Evolutionary conservation across 140 eudicot genomes (phyloP).

Genomic region (Senecio squalidus): DNA sequence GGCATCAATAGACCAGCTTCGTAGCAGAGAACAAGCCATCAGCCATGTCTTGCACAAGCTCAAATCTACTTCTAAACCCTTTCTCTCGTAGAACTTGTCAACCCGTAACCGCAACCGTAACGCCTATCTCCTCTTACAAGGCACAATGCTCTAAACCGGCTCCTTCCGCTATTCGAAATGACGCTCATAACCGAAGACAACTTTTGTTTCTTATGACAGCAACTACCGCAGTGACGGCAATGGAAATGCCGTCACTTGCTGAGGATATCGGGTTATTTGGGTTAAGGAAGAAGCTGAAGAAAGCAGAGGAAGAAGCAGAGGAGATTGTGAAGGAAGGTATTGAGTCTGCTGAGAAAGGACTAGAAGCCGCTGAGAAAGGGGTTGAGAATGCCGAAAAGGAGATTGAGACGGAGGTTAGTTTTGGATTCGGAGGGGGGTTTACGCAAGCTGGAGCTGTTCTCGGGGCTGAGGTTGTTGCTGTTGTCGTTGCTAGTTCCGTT

Average conservation of each 20-base stretch:
- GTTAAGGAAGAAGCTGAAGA: constrained; percentile 58
- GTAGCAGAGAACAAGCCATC: constrained; percentile 15
- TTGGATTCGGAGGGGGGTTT: constrained; percentile 69
- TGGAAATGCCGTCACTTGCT: constrained; percentile 55
- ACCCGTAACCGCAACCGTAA: constrained; percentile 13
- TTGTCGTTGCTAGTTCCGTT: constrained; percentile 58
- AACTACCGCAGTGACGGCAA: constrained; percentile 42
- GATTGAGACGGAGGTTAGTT: constrained; percentile 35
- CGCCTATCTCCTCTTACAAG: constrained; percentile 22
- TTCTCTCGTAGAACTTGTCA: constrained; percentile 17
- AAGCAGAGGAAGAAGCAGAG: constrained; percentile 82
- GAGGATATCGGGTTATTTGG: constrained; percentile 84
- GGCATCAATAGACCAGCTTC: constrained; percentile 13
- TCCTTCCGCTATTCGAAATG: constrained; percentile 14
- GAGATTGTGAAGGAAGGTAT: constrained; percentile 73
- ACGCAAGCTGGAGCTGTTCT: constrained; percentile 90
- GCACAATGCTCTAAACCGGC: constrained; percentile 24
- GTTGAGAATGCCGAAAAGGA: constrained; percentile 37
- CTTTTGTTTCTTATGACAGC: constrained; percentile 53
- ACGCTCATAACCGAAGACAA: constrained; percentile 48
- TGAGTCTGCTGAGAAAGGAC: constrained; percentile 68
- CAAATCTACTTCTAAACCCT: constrained; percentile 15
- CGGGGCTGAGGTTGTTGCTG: constrained; percentile 82
- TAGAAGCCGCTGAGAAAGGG: constrained; percentile 51
- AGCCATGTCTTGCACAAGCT: constrained; percentile 52